phyloP scores from a whole-genome alignment of 1,139 yeast species.

The Geotrichum bryndzae region DNA sequence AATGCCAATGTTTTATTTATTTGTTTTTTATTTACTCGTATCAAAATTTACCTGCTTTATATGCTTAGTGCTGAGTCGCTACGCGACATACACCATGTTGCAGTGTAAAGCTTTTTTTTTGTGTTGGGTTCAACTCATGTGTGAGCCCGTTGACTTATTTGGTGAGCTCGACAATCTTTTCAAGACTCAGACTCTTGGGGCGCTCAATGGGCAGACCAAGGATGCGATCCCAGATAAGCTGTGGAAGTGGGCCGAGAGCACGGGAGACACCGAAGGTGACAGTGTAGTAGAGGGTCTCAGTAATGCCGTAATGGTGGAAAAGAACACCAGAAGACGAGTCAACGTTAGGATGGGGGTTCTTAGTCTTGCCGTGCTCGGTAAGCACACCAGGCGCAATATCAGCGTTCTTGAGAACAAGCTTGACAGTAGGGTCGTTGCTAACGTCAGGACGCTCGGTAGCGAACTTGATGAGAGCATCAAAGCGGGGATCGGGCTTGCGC shows the following conservation, averaged over 20 bases:
- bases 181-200: conserved; percentile 88
- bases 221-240: conserved; percentile 93
- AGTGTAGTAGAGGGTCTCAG: conserved; percentile 93
- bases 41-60: neutral
- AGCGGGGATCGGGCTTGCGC: conserved; percentile 96
- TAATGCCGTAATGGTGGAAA: conserved; percentile 94
- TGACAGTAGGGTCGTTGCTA: conserved; percentile 47
- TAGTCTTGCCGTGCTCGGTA: conserved; percentile 95
- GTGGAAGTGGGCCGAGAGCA: conserved; percentile 96
- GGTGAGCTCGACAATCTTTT: conserved; percentile 33
- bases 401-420: conserved; percentile 82
- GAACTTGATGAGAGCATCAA: conserved; percentile 94
- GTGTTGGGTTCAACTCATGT: neutral
- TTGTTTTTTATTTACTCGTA: neutral
- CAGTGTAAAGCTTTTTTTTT: neutral
- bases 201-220: conserved; percentile 94
- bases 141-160: conserved; percentile 19
- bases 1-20: neutral
- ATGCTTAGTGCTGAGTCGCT: neutral
- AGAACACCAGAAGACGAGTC: conserved; percentile 97
- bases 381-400: conserved; percentile 94
- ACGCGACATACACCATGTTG: neutral
- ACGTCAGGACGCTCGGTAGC: conserved; percentile 43
- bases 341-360: conserved; percentile 99
- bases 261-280: conserved; percentile 97